Conservation (phyloP, 1,284 basidiomycete genomes). For the Uromyces viciae-fabae region DNA sequence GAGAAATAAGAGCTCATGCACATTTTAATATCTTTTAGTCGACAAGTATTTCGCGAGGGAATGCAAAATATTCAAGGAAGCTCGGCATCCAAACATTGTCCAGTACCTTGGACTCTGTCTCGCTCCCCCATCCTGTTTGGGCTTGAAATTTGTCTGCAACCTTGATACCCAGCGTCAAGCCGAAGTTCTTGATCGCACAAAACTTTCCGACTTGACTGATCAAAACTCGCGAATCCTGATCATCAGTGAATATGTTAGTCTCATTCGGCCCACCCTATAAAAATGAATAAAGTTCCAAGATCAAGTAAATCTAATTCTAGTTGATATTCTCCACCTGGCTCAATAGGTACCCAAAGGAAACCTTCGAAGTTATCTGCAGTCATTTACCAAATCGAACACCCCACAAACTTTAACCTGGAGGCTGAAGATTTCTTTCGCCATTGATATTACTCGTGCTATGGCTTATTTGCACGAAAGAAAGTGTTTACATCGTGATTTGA, state of each 20-base stretch:
- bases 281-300: constrained; percentile 50
- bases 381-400: neutral
- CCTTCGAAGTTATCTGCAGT: constrained; percentile 5
- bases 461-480: constrained; percentile 93
- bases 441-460: constrained; percentile 86
- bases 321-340: constrained; percentile 63
- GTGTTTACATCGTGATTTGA: constrained; percentile 71
- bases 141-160: too few relatives aligned
- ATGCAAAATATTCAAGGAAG: constrained; percentile 83
- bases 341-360: constrained; percentile 37
- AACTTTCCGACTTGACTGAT: constrained; percentile 45
- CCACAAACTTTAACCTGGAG: constrained; percentile 65
- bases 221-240: constrained; percentile 48
- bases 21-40: too few relatives aligned
- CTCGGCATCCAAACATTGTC: constrained; percentile 84
- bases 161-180: neutral
- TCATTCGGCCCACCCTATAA: neutral
- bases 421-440: constrained; percentile 85
- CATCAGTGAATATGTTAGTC: constrained; percentile 48
- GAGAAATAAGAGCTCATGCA: constrained; percentile 1
- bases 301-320: constrained; percentile 78
- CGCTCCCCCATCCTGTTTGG: constrained; percentile 71
- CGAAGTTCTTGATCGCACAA: constrained; percentile 2
- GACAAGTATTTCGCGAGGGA: constrained; percentile 97
- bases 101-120: constrained; percentile 88